Evolutionary conservation across 805 yeast species (phyloP).

Genomic region (Monosporozyma aerobia): DNA sequence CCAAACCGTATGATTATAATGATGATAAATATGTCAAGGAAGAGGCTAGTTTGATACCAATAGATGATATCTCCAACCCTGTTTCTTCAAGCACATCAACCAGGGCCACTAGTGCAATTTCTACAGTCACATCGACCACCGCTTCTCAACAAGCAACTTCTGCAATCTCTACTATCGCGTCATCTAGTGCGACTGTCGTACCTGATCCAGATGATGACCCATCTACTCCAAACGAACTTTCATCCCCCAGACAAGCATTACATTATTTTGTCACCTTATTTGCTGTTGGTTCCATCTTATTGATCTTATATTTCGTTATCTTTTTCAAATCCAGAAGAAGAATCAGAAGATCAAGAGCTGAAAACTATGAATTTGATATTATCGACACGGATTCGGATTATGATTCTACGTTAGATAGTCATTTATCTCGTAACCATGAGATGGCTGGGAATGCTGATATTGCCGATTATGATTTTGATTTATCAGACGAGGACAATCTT

Average conservation of each 20-base stretch:
- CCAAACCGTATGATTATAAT: slow-evolving; percentile 32
- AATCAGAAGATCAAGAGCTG: slow-evolving; percentile 53
- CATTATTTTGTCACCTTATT: slow-evolving; percentile 55
- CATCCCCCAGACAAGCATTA: slow-evolving; percentile 40
- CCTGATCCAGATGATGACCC: slow-evolving; percentile 17
- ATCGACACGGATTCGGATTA: slow-evolving; percentile 52
- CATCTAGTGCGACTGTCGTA: neutral
- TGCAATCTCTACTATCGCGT: neutral
- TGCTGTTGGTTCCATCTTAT: slow-evolving; percentile 46
- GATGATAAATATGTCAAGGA: neutral
- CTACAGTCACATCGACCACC: slow-evolving; percentile 5
- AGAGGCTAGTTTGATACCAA: neutral
- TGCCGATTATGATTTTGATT: slow-evolving; percentile 28
- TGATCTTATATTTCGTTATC: slow-evolving; percentile 38
- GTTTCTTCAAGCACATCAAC: slow-evolving; percentile 1
- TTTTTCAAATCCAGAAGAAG: slow-evolving; percentile 34
- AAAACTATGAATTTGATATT: slow-evolving; percentile 66
- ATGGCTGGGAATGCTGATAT: slow-evolving; percentile 12
- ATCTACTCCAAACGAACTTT: slow-evolving; percentile 27
- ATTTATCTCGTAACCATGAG: slow-evolving; percentile 8
- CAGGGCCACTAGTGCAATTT: slow-evolving; percentile 1
- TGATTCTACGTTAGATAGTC: slow-evolving; percentile 24
- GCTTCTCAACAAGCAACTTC: neutral
- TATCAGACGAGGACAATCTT: slow-evolving; percentile 25
- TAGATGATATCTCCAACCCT: neutral